These are phyloP conservation scores for Thermothelomyces thermophilus DNA, from an alignment of 2,329 filamentous ascomycete species.

Conservation along the genomic window DNA sequence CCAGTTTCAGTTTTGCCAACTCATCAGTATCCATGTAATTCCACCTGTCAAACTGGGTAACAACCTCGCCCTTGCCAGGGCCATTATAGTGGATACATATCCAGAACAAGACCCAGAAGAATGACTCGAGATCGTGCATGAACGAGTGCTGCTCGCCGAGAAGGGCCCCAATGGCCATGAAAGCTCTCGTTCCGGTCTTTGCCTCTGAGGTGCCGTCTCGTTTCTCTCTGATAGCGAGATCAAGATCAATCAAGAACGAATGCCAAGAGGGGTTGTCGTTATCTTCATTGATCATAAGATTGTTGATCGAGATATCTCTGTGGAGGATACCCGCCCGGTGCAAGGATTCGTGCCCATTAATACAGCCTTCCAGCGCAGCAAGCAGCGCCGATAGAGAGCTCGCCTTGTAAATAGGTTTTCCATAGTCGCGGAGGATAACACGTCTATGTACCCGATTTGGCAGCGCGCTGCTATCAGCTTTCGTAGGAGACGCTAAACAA, in stretches of 20 bases:
- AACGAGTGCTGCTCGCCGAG: conserved; percentile 1
- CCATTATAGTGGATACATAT: not conserved
- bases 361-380: not conserved
- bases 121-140: not conserved
- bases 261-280: too few relatives aligned
- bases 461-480: not conserved
- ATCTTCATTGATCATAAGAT: not conserved
- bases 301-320: not conserved
- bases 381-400: not conserved
- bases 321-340: not conserved
- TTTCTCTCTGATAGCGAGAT: not conserved
- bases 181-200: not conserved
- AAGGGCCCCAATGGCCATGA: not conserved
- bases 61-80: not conserved
- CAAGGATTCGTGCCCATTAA: not conserved
- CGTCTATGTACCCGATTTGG: not conserved
- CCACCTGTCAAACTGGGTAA: not conserved
- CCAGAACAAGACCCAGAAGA: not conserved
- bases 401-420: not conserved
- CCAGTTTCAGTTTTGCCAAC: not conserved
- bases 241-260: not conserved
- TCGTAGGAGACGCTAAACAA: not conserved
- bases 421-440: not conserved
- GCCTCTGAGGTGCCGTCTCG: not conserved
- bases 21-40: not conserved